phyloP scores from a whole-genome alignment of 257 asterid species.

The Nicotiana obtusifolia region DNA sequence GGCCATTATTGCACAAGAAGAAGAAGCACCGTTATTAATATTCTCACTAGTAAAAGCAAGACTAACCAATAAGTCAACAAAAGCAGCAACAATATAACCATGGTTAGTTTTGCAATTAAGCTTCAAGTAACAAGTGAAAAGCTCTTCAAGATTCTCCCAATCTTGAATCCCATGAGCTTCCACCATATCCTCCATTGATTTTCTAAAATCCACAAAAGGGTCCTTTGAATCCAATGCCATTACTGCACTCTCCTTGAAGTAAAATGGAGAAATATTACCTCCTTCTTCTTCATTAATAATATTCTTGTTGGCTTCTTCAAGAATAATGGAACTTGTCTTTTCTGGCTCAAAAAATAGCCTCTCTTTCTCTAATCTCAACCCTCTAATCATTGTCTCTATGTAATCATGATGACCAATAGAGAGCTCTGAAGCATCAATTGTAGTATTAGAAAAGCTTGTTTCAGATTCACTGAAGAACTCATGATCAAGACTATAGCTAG shows the following conservation, averaged over 20 bases:
- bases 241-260: conserved; percentile 20
- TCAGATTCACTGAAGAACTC: not conserved
- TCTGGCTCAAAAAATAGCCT: conserved; percentile 76
- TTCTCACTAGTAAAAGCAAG: conserved; percentile 8
- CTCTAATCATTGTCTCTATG: conserved; percentile 36
- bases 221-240: conserved; percentile 55
- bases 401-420: not conserved
- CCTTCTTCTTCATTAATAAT: not conserved
- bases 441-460: conserved; percentile 9
- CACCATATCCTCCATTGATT: conserved; percentile 86
- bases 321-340: conserved; percentile 50
- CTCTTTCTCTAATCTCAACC: conserved; percentile 54
- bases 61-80: conserved; percentile 51
- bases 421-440: not conserved
- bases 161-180: conserved; percentile 36
- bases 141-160: conserved; percentile 62
- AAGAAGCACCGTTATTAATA: conserved; percentile 5
- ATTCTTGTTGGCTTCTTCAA: conserved; percentile 28
- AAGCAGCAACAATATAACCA: conserved; percentile 62
- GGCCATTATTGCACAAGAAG: not conserved
- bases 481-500: not conserved
- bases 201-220: conserved; percentile 56
- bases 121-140: conserved; percentile 46
- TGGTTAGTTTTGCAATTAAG: conserved; percentile 45
- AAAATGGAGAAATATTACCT: no score